Conservation (phyloP, 306 rosid genomes). For the Glycine latifolia region DNA sequence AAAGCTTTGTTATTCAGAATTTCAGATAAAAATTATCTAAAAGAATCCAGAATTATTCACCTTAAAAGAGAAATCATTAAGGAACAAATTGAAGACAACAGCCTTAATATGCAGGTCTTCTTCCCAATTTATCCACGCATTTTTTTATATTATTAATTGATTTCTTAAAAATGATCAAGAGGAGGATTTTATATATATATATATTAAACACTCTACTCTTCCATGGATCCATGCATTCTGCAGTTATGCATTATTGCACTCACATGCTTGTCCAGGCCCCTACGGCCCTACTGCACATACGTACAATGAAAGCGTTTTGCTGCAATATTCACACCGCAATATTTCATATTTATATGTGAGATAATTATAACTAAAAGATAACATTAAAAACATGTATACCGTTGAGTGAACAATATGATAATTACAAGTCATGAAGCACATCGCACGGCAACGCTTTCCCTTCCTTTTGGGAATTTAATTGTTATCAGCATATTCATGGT, state of each 20-base stretch:
- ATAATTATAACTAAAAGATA: not conserved
- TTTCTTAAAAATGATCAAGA: too few relatives aligned
- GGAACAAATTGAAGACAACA: not conserved
- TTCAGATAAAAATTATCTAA: not conserved
- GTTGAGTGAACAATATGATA: not conserved
- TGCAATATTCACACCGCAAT: not conserved
- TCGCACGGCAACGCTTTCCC: conserved; percentile 2
- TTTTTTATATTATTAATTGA: not conserved
- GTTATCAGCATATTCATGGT: not conserved
- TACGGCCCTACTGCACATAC: not conserved
- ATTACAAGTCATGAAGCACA: not conserved
- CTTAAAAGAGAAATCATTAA: not conserved
- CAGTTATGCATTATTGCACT: conserved; percentile 23
- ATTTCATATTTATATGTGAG: not conserved
- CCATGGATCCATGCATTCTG: not conserved
- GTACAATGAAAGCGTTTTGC: conserved; percentile 14
- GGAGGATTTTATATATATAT: too few relatives aligned
- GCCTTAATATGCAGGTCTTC: not conserved
- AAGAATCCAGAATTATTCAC: not conserved
- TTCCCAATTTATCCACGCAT: not conserved
- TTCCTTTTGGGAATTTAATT: not conserved
- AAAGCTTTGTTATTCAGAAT: not conserved
- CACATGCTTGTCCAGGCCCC: conserved; percentile 23
- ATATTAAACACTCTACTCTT: too few relatives aligned
- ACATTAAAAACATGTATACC: not conserved